Percentiles rank a stretch among this genome's conserved stretches.
Conservation (phyloP, 768 basidiomycete genomes). For the Dioszegia hungarica region DNA sequence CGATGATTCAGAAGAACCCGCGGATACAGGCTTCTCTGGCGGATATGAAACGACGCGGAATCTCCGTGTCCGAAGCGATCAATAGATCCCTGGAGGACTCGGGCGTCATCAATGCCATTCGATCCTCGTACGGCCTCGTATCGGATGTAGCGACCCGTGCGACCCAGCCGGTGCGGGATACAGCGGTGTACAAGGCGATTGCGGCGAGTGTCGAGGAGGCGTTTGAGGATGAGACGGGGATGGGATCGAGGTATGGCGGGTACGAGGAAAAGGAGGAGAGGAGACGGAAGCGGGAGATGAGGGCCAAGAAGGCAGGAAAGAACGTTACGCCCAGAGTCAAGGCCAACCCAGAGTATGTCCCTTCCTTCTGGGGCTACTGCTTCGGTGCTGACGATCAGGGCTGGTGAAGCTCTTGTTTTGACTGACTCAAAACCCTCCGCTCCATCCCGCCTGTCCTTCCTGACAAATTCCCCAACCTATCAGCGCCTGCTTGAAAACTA, state of each 20-base stretch:
- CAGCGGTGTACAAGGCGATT: slow-evolving; percentile 85
- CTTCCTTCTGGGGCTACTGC: not conserved
- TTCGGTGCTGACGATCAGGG: slow-evolving; percentile 53
- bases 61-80: slow-evolving; percentile 71
- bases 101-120: slow-evolving; percentile 91
- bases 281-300: slow-evolving; percentile 68
- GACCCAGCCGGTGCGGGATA: slow-evolving; percentile 95
- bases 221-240: slow-evolving; percentile 79
- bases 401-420: slow-evolving; percentile 76
- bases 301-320: slow-evolving; percentile 75
- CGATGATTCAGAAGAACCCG: slow-evolving; percentile 95
- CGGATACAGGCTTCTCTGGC: slow-evolving; percentile 84
- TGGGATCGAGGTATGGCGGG: slow-evolving; percentile 66
- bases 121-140: slow-evolving; percentile 75
- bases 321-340: slow-evolving; percentile 55
- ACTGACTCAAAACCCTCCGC: slow-evolving; percentile 45
- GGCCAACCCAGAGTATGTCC: slow-evolving; percentile 79
- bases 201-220: slow-evolving; percentile 86
- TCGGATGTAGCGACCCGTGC: slow-evolving; percentile 79
- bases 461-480: slow-evolving; percentile 38
- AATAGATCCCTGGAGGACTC: slow-evolving; percentile 82
- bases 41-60: slow-evolving; percentile 78
- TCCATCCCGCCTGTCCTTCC: slow-evolving; percentile 24
- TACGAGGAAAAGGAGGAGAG: slow-evolving; percentile 93
- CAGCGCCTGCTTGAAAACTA: slow-evolving; percentile 55